Percentiles rank a stretch among this genome's conserved stretches.
Conservation (phyloP, 2,329 filamentous ascomycete genomes). For the Pyrenochaeta sp. region DNA sequence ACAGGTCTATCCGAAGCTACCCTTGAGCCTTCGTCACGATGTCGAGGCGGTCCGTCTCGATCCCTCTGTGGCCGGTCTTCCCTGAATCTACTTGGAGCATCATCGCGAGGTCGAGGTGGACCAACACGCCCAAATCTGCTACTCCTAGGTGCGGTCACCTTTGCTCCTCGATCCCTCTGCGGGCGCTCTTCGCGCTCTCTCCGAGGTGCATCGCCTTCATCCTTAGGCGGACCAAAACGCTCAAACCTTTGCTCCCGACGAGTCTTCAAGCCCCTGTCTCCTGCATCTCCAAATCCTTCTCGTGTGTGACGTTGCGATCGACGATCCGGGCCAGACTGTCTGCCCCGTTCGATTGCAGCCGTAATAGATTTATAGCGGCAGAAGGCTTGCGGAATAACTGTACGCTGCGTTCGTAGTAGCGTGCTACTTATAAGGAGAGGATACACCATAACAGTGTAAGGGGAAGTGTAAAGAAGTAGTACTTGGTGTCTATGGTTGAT, state of each 20-base stretch:
- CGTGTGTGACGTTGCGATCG: constrained; percentile 17
- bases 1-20: not conserved
- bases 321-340: constrained; percentile 17
- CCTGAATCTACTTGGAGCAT: constrained; percentile 2
- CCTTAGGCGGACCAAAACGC: constrained; percentile 11
- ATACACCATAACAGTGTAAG: constrained; percentile 29
- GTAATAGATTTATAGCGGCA: constrained; percentile 43
- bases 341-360: constrained; percentile 43
- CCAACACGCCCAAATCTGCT: constrained; percentile 13
- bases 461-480: not conserved
- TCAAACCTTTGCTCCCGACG: constrained; percentile 11
- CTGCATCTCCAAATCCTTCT: not conserved
- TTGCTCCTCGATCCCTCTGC: not conserved
- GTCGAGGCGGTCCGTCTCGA: not conserved
- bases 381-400: constrained; percentile 22
- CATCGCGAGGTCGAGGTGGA: constrained; percentile 6
- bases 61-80: not conserved
- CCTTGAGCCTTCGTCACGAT: not conserved
- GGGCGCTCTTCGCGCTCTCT: not conserved
- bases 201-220: not conserved
- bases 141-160: constrained; percentile 2
- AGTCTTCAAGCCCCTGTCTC: constrained; percentile 1
- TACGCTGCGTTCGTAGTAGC: constrained; percentile 23
- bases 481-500: not conserved
- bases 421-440: constrained; percentile 20